These are phyloP conservation scores for Trichoderma koningii DNA, from an alignment of 2,329 filamentous ascomycete species.

Conservation along the genomic window DNA sequence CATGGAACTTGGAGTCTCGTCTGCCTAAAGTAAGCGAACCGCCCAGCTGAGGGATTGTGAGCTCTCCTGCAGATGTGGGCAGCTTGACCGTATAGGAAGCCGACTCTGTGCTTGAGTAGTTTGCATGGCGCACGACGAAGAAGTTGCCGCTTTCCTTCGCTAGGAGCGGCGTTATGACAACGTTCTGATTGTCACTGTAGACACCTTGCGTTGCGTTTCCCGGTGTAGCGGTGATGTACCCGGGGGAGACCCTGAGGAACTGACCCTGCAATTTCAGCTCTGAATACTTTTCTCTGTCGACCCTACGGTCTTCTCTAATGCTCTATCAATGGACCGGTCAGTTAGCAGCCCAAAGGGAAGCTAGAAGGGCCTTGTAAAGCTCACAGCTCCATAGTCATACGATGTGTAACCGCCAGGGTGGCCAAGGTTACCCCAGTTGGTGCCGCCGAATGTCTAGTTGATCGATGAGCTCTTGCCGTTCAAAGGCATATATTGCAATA, in stretches of 20 bases:
- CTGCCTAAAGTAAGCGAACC: constrained; percentile 60
- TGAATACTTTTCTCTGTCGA: constrained; percentile 74
- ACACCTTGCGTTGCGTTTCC: constrained; percentile 52
- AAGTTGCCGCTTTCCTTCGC: constrained; percentile 58
- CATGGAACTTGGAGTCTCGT: constrained; percentile 67
- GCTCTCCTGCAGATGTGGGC: constrained; percentile 56
- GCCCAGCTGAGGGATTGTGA: constrained; percentile 61
- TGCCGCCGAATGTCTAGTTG: constrained; percentile 68
- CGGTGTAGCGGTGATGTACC: constrained; percentile 63
- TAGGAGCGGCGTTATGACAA: constrained; percentile 64
- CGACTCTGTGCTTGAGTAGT: constrained; percentile 60
- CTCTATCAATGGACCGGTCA: constrained; percentile 34
- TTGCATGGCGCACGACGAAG: constrained; percentile 67
- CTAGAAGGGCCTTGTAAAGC: constrained; percentile 27
- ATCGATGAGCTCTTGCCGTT: too few species aligned
- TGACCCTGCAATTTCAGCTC: constrained; percentile 76
- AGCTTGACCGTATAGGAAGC: constrained; percentile 66
- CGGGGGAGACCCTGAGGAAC: constrained; percentile 72
- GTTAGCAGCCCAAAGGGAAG: neutral
- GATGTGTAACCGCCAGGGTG: constrained; percentile 66
- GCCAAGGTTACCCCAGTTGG: constrained; percentile 81
- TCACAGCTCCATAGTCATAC: constrained; percentile 55
- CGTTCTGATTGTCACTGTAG: constrained; percentile 52
- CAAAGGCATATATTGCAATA: neutral
- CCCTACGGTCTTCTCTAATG: constrained; percentile 69